Evolutionary conservation across 108 stramenopile species (phyloP).

Genomic region (Conticribra weissflogii): DNA sequence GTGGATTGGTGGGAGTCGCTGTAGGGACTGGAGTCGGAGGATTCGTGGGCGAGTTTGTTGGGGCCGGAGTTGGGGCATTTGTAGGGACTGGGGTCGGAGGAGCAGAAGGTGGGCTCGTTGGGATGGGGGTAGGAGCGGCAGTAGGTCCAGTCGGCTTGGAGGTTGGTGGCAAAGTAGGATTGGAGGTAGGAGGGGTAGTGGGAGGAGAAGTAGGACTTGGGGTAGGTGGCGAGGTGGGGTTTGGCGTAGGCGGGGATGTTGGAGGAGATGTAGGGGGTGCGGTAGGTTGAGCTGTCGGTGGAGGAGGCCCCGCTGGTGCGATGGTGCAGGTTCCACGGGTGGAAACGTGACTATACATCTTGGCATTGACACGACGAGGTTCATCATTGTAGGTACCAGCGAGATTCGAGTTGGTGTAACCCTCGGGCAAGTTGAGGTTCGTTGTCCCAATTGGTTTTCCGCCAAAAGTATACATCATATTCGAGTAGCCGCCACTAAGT

Average conservation of each 20-base stretch:
- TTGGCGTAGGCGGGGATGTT: background rate
- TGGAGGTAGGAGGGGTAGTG: background rate
- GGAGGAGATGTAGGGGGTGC: background rate
- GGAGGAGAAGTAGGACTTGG: background rate
- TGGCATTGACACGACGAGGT: constrained; percentile 6
- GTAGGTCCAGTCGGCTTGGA: background rate
- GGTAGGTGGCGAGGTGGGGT: background rate
- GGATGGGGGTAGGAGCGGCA: background rate
- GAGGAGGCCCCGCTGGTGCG: background rate
- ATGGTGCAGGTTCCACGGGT: background rate
- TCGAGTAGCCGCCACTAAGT: background rate
- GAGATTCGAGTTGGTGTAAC: constrained; percentile 4
- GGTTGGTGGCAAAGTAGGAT: no score
- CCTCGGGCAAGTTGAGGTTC: background rate
- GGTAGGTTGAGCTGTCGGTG: background rate
- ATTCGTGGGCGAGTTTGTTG: background rate
- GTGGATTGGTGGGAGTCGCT: background rate
- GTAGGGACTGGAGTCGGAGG: background rate
- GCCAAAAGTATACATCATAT: constrained; percentile 30
- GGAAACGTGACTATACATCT: constrained; percentile 18
- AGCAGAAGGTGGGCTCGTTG: background rate
- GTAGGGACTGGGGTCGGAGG: background rate
- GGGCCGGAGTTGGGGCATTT: background rate
- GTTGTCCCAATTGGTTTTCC: constrained; percentile 4
- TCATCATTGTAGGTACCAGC: constrained; percentile 11